phyloP scores from a whole-genome alignment of 495 filamentous ascomycete species.

The Aspergillus bertholletiae region DNA sequence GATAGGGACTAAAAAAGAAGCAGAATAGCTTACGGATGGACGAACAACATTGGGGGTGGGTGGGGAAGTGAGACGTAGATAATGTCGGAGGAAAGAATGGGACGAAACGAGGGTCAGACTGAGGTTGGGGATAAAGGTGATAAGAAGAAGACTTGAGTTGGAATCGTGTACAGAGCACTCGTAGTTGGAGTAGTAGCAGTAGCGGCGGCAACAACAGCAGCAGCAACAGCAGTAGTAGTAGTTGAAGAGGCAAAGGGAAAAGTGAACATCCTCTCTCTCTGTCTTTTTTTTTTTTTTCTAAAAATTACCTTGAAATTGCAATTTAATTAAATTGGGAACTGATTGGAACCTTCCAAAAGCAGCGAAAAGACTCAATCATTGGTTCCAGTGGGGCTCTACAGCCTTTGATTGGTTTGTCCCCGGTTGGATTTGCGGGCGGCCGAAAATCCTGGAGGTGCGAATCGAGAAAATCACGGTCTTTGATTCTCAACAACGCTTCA shows the following conservation, averaged over 20 bases:
- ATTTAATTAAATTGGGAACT: background rate
- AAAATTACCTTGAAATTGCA: too few species aligned
- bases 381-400: background rate
- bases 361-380: background rate
- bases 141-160: too few species aligned
- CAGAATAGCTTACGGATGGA: background rate
- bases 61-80: background rate
- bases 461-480: background rate
- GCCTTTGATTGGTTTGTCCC: background rate
- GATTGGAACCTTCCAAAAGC: background rate
- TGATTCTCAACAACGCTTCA: background rate
- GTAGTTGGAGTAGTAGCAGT: too few species aligned
- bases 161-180: too few species aligned
- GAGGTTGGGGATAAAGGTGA: background rate
- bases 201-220: too few species aligned
- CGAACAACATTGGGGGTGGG: background rate
- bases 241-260: background rate
- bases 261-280: background rate
- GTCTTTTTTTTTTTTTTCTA: background rate
- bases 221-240: too few species aligned
- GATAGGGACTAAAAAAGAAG: background rate
- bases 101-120: background rate
- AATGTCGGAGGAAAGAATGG: background rate
- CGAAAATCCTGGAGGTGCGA: conserved; percentile 1
- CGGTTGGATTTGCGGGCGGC: background rate